phyloP scores from a whole-genome alignment of 2,329 filamentous ascomycete genomes.

The Polytolypa hystricis region DNA sequence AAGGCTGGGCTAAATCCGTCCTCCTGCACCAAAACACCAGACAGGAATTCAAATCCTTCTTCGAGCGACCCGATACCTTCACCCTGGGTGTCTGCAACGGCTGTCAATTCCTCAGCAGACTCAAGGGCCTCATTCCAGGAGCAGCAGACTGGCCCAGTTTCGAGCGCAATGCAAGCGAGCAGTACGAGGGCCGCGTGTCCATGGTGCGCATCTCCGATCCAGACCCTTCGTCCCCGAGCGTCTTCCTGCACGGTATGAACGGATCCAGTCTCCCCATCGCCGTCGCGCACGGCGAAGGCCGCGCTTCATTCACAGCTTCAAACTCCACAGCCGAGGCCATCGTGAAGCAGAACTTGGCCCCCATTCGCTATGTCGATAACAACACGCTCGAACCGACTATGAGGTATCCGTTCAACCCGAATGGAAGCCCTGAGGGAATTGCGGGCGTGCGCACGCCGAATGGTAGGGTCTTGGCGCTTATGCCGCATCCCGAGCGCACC shows the following conservation, averaged over 20 bases:
- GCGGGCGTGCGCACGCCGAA: slow-evolving; percentile 67
- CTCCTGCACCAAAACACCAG: slow-evolving; percentile 68
- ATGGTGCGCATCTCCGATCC: slow-evolving; percentile 72
- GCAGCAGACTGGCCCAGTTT: slow-evolving; percentile 73
- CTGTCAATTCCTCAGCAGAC: slow-evolving; percentile 81
- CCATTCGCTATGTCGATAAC: slow-evolving; percentile 81
- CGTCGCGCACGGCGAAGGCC: slow-evolving; percentile 83
- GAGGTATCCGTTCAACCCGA: slow-evolving; percentile 79
- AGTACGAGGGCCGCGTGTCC: slow-evolving; percentile 78
- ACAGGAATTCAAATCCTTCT: slow-evolving; percentile 72
- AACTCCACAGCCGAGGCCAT: slow-evolving; percentile 38
- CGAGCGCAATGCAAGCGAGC: slow-evolving; percentile 70
- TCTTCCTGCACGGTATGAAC: slow-evolving; percentile 84
- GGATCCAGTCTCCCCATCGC: slow-evolving; percentile 73
- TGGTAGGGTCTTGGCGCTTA: slow-evolving; percentile 74
- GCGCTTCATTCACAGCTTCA: slow-evolving; percentile 56
- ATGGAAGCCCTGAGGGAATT: slow-evolving; percentile 71
- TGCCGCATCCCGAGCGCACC: slow-evolving; percentile 91
- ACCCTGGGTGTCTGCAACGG: slow-evolving; percentile 92
- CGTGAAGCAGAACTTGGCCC: slow-evolving; percentile 56
- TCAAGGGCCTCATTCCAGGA: slow-evolving; percentile 79
- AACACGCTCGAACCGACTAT: slow-evolving; percentile 58
- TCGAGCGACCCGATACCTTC: slow-evolving; percentile 80
- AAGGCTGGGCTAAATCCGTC: slow-evolving; percentile 92
- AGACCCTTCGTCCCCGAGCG: slow-evolving; percentile 46